Percentiles rank a stretch among this genome's conserved stretches.
phyloP scores from a whole-genome alignment of 768 basidiomycete species.

The Suillus americanus region DNA sequence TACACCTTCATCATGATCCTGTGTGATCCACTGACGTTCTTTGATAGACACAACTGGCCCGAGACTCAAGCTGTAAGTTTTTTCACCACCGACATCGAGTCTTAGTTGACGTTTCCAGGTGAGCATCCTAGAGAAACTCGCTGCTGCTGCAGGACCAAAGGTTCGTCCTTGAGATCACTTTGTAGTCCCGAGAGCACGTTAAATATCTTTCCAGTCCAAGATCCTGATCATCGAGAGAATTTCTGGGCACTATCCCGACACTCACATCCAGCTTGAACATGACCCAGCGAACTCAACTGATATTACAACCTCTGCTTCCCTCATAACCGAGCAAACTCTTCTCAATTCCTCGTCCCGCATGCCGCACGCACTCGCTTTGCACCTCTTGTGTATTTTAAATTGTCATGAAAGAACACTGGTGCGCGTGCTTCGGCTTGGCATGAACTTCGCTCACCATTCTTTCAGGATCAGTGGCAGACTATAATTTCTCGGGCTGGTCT shows the following conservation, averaged over 20 bases:
- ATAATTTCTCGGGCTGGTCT: not conserved
- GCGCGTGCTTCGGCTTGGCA: not conserved
- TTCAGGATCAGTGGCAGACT: constrained; percentile 2
- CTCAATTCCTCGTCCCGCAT: not conserved
- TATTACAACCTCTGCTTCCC: not conserved
- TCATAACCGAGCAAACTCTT: not conserved
- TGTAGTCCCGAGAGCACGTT: not conserved
- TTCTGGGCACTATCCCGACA: not conserved
- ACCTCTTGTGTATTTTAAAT: constrained; percentile 5
- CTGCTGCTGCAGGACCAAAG: constrained; percentile 6
- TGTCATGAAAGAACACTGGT: constrained; percentile 4
- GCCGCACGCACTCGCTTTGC: not conserved
- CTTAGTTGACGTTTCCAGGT: not conserved
- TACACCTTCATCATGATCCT: not conserved
- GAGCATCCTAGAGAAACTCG: not conserved
- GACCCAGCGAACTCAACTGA: too few relatives aligned
- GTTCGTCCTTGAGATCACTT: not conserved
- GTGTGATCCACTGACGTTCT: not conserved
- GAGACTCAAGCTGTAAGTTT: constrained; percentile 8
- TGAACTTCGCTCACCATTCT: not conserved
- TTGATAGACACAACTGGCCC: constrained; percentile 15
- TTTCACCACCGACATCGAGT: not conserved
- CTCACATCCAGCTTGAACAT: not conserved
- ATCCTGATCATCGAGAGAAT: constrained; percentile 8
- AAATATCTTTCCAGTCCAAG: not conserved